Evolutionary conservation across 2,329 filamentous ascomycete species (phyloP).

Genomic region (Colletotrichum gigasporum): DNA sequence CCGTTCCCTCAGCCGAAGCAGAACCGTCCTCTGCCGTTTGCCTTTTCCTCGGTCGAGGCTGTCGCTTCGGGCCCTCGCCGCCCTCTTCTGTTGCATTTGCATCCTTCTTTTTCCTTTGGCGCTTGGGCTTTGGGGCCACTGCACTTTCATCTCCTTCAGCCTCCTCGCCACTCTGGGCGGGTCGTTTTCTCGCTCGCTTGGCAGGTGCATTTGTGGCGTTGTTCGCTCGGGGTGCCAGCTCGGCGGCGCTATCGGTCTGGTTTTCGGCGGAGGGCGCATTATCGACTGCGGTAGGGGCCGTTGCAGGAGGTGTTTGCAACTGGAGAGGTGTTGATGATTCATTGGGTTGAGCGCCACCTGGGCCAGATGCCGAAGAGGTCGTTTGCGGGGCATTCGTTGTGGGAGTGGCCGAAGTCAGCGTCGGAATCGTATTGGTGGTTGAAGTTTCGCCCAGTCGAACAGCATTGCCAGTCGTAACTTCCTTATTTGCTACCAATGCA

Average conservation of each 20-base stretch:
- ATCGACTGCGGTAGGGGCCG: not conserved
- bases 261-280: not conserved
- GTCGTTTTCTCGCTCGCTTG: slow-evolving; percentile 28
- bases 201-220: not conserved
- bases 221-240: not conserved
- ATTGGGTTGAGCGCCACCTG: not conserved
- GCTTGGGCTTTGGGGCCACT: slow-evolving; percentile 27
- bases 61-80: slow-evolving; percentile 15
- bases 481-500: not conserved
- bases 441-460: not conserved
- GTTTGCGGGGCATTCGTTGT: not conserved
- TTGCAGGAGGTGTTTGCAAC: slow-evolving; percentile 23
- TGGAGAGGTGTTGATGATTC: slow-evolving; percentile 14
- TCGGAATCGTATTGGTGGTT: not conserved
- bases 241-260: not conserved
- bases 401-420: not conserved
- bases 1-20: slow-evolving; percentile 11
- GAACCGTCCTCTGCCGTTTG: slow-evolving; percentile 19
- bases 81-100: slow-evolving; percentile 18
- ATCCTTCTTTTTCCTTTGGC: slow-evolving; percentile 28
- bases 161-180: slow-evolving; percentile 7
- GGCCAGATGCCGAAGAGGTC: not conserved
- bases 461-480: not conserved
- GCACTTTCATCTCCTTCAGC: slow-evolving; percentile 5
- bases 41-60: slow-evolving; percentile 32